These are phyloP conservation scores for Debaryomycetaceae sp. DNA, from an alignment of 1,139 yeast species.

Conservation along the genomic window DNA sequence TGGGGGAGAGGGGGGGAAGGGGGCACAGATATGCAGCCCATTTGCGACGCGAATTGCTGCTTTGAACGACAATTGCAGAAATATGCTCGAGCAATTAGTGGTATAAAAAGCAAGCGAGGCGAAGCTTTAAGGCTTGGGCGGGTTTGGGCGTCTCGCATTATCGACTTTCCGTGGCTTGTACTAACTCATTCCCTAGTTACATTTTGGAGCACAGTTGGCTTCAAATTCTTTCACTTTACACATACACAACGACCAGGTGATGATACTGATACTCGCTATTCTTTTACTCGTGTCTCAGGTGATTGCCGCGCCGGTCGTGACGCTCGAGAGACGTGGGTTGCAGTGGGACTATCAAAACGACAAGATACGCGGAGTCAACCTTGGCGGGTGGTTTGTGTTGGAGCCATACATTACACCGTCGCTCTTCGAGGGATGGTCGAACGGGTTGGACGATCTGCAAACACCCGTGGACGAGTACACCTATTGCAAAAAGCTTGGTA, in stretches of 20 bases:
- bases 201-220: too few relatives aligned
- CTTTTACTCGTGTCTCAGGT: conserved; percentile 2
- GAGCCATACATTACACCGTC: conserved; percentile 86
- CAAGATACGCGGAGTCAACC: conserved; percentile 70
- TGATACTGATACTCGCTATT: background rate
- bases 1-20: too few relatives aligned
- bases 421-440: conserved; percentile 50
- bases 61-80: too few relatives aligned
- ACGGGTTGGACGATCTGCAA: conserved; percentile 24
- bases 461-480: conserved; percentile 87
- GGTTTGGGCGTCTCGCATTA: too few relatives aligned
- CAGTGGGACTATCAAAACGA: conserved; percentile 47
- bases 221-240: too few relatives aligned
- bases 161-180: too few relatives aligned
- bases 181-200: too few relatives aligned
- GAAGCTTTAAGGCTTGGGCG: too few relatives aligned
- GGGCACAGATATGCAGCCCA: too few relatives aligned
- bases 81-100: too few relatives aligned
- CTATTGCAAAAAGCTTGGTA: conserved; percentile 60
- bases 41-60: too few relatives aligned
- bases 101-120: too few relatives aligned
- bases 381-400: conserved; percentile 91
- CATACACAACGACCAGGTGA: background rate
- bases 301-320: conserved; percentile 7
- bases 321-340: conserved; percentile 9